phyloP scores from a whole-genome alignment of 495 filamentous ascomycete genomes.

The Tuber umbilicatum region DNA sequence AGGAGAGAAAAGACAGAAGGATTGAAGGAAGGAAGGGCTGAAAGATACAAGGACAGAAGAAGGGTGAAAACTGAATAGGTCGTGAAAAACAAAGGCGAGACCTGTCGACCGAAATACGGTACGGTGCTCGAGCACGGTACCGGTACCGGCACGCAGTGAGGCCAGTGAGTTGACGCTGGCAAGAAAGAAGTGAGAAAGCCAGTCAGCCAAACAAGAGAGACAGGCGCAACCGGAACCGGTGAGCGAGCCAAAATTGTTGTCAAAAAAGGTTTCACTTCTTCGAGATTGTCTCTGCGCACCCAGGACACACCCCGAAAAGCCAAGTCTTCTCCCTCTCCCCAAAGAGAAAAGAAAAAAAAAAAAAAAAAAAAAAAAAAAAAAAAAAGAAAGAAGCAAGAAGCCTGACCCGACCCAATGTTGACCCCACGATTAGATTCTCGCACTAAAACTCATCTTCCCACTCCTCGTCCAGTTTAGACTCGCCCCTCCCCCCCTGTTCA shows the following conservation, averaged over 20 bases:
- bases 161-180: neutral
- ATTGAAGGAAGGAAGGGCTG: neutral
- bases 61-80: constrained; percentile 4
- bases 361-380: neutral
- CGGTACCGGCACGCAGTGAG: neutral
- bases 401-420: neutral
- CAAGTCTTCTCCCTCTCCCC: neutral
- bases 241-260: neutral
- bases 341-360: neutral
- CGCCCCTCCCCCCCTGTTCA: neutral
- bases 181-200: neutral
- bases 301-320: neutral
- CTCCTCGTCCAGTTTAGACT: neutral
- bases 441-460: neutral
- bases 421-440: neutral
- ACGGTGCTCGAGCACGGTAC: neutral
- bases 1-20: neutral
- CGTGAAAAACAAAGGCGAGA: neutral
- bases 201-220: constrained; percentile 2
- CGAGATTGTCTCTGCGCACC: neutral
- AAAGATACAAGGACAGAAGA: neutral
- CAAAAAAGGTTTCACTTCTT: neutral
- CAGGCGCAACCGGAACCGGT: neutral
- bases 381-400: neutral
- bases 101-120: neutral